phyloP scores from a whole-genome alignment of 2,329 filamentous ascomycete species.

The Clarireedia monteithiana region DNA sequence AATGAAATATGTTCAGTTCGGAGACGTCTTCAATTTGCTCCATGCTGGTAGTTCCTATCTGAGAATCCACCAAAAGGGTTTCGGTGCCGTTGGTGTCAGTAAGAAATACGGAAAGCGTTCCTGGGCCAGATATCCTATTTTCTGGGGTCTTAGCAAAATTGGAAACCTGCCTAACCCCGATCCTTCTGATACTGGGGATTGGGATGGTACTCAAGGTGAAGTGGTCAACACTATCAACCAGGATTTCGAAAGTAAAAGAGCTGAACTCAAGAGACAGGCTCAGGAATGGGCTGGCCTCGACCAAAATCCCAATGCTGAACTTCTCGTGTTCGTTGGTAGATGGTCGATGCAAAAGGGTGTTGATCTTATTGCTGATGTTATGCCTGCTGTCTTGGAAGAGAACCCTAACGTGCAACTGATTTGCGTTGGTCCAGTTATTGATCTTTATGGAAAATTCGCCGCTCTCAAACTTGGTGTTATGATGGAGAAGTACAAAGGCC shows the following conservation, averaged over 20 bases:
- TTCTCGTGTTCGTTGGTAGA: constrained; percentile 61
- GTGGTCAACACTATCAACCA: constrained; percentile 41
- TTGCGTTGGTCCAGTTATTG: constrained; percentile 56
- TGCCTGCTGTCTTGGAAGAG: constrained; percentile 53
- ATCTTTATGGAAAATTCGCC: constrained; percentile 61
- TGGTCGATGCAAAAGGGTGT: constrained; percentile 65
- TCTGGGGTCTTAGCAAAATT: constrained; percentile 60
- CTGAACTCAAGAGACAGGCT: constrained; percentile 49
- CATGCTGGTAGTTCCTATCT: constrained; percentile 56
- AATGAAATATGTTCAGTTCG: constrained; percentile 56
- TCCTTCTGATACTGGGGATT: constrained; percentile 47
- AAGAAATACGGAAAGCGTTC: constrained; percentile 62
- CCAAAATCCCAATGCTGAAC: constrained; percentile 51
- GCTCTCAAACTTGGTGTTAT: constrained; percentile 56
- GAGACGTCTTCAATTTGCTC: constrained; percentile 61
- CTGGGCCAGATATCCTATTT: constrained; percentile 59
- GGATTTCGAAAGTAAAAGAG: constrained; percentile 45
- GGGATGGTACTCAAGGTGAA: constrained; percentile 48
- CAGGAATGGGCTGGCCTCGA: constrained; percentile 61
- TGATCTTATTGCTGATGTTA: constrained; percentile 60
- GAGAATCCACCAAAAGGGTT: constrained; percentile 58
- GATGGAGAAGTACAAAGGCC: constrained; percentile 54
- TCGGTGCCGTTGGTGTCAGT: constrained; percentile 59
- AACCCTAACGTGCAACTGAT: constrained; percentile 54
- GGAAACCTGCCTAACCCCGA: constrained; percentile 62